Conservation (phyloP, 2,329 filamentous ascomycete species). For the Paracoccidioides lutzii region DNA sequence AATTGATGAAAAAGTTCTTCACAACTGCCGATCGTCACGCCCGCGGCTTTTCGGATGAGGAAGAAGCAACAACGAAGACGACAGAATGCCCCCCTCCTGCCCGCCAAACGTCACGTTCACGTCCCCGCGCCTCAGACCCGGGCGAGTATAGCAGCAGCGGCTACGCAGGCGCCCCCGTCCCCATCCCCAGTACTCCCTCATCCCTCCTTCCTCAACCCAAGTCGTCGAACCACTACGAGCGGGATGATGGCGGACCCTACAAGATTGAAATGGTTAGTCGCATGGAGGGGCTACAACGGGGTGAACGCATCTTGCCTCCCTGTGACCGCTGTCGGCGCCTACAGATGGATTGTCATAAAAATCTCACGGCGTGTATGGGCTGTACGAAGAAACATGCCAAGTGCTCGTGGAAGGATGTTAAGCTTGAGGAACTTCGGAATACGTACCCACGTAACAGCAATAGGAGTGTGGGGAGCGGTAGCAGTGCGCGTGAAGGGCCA, state of each 20-base stretch:
- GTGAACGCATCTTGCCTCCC: constrained; percentile 63
- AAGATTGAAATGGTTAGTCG: constrained; percentile 56
- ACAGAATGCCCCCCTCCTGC: constrained; percentile 14
- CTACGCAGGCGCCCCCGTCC: constrained; percentile 32
- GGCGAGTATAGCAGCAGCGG: constrained; percentile 27
- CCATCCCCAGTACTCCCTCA: constrained; percentile 43
- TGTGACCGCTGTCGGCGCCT: constrained; percentile 73
- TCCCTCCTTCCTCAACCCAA: constrained; percentile 39
- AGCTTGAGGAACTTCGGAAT: constrained; percentile 50
- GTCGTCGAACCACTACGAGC: constrained; percentile 33
- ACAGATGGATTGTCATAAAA: constrained; percentile 71
- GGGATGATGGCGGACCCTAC: constrained; percentile 46
- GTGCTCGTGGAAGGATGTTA: constrained; percentile 73
- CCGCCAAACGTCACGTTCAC: constrained; percentile 19
- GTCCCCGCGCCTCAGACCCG: constrained; percentile 22
- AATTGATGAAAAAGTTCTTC: constrained; percentile 51
- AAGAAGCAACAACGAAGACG: too few relatives aligned
- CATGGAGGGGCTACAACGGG: constrained; percentile 62
- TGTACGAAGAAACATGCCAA: constrained; percentile 87
- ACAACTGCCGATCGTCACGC: constrained; percentile 44
- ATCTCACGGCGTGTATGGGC: constrained; percentile 72
- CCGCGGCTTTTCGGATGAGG: constrained; percentile 22
- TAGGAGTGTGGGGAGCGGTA: not conserved
- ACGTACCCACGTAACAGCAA: constrained; percentile 3
- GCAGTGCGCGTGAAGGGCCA: not conserved